Base-by-base conservation (phyloP, 2,329 filamentous ascomycete species). In the Paraphoma sp. region DNA sequence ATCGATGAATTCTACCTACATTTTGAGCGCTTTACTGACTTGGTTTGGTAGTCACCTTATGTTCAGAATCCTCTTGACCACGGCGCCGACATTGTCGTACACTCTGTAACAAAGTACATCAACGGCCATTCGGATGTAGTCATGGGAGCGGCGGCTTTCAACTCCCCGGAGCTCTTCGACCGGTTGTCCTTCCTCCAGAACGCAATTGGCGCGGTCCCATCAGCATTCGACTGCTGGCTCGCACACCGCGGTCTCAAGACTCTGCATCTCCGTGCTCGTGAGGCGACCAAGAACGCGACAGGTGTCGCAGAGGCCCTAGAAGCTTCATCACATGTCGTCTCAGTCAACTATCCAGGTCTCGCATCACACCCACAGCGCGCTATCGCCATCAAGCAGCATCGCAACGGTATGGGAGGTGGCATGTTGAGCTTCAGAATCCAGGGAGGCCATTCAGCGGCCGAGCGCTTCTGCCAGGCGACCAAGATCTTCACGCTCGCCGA, bases 61-160 rank as follows among this genome's bases (percentile, higher is more conserved):
- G 86, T 99, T 46, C 95, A 99, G 81, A 98, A 97, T 79, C 95
- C 95, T 3, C 87, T 99, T 53, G 89, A 96, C 74, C 92, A 94
- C 75, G 95, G 95, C 68, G 95, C 95, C 67, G 95, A 99, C 78
- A 93, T 98, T 63, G 94, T 98, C 65, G 90, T 98, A 43, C 94
- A 98, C 84, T 93, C 89, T 53, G 95, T 99, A 53, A 99, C 95
- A 44, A 99, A 99, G 82, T 99, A 98, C 81, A 98, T 99, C 82
- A 98, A 98, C 78, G 95, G 95, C 48, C 95, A 99, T 82, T 87
- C 85, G 1, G 95, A 99, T 77, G 95, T 99, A 8, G 89, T 98
- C 70, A 99, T 99, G 95, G 95, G 95, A 64, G 90, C 95, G 30
- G 94, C 93, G 45, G 95, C 95, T 48, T 96, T 96, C 86, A 98